Evolutionary conservation across 306 rosid species (phyloP), one percentile per base, ranked within the genome.

Genomic region (Purshia tridentata): DNA sequence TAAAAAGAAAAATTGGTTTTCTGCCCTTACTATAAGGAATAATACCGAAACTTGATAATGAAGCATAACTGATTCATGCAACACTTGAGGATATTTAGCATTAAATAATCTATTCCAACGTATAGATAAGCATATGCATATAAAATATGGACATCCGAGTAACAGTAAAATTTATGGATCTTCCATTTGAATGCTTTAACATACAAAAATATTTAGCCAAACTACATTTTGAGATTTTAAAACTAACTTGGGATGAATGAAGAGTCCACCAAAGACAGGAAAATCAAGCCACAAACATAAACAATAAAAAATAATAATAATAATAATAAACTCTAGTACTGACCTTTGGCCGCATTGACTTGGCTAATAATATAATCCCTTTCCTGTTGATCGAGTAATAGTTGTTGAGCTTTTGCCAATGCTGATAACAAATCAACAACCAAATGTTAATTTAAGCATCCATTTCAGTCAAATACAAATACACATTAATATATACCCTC

Each of bases 291-390:
- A 65, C 23, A 67, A 51, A 59, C 14, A 54, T 54, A 10, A 62
- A 40, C 48, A 46, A 29, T 29, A 29, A 29, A 29, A 29, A 46
- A 29, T 29, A 29, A 29, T 1, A 29, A 29, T 29, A 59, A 72
- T 40, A 78, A 4, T 45, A 72, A 46, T 46, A 57, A 59, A 49
- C 11, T 50, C 42, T 8, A 6, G 59, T 58, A 82, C 91, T 80
- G 64, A 91, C 99, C 99, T 91, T 94, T 94, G 23, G 99, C 99
- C 22, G 99, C 86, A 73, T 78, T 83, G 64, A 91, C 95, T 81
- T 89, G 99, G 83, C 88, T 86, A 69, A 89, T 85, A 79, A 94
- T 78, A 79, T 94, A 94, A 80, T 88, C 97, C 74, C 95, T 91
- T 84, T 94, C 97, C 81, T 91, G 93, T 81, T 86, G 86, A 81